Evolutionary conservation across 2,329 filamentous ascomycete genomes (phyloP).

Genomic region (Aaosphaeria pasadenensis): DNA sequence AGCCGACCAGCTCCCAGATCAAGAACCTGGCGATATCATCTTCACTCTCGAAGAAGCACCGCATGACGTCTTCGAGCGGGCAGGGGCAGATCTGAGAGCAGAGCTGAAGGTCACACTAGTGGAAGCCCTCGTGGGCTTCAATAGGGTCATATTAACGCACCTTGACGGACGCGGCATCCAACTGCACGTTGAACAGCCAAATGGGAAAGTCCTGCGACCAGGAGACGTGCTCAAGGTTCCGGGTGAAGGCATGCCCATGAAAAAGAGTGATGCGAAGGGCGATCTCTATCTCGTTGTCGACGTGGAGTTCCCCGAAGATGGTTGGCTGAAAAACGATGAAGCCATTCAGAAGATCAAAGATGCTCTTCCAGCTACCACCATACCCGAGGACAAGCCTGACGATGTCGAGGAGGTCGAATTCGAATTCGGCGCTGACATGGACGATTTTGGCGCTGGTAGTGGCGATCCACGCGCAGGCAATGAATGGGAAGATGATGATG

Average conservation of each 20-base stretch:
- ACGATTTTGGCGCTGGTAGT: slow-evolving; percentile 74
- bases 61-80: slow-evolving; percentile 78
- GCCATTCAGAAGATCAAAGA: slow-evolving; percentile 69
- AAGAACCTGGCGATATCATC: slow-evolving; percentile 87
- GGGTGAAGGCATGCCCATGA: slow-evolving; percentile 93
- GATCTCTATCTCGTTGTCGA: slow-evolving; percentile 86
- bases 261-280: slow-evolving; percentile 78
- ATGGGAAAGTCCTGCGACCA: slow-evolving; percentile 76
- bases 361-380: slow-evolving; percentile 64
- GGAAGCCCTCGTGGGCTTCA: slow-evolving; percentile 86
- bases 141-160: slow-evolving; percentile 84
- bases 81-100: slow-evolving; percentile 79
- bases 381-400: slow-evolving; percentile 60
- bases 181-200: slow-evolving; percentile 66
- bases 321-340: slow-evolving; percentile 71
- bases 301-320: slow-evolving; percentile 83
- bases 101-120: slow-evolving; percentile 76
- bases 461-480: slow-evolving; percentile 64
- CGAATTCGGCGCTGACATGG: slow-evolving; percentile 77
- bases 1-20: slow-evolving; percentile 86
- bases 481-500: slow-evolving; percentile 70
- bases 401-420: slow-evolving; percentile 84
- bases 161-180: slow-evolving; percentile 89
- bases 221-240: slow-evolving; percentile 80
- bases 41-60: slow-evolving; percentile 81